Evolutionary conservation across 768 basidiomycete genomes (phyloP), one percentile per base, ranked within the genome.

Genomic region (Mrakia frigida): DNA sequence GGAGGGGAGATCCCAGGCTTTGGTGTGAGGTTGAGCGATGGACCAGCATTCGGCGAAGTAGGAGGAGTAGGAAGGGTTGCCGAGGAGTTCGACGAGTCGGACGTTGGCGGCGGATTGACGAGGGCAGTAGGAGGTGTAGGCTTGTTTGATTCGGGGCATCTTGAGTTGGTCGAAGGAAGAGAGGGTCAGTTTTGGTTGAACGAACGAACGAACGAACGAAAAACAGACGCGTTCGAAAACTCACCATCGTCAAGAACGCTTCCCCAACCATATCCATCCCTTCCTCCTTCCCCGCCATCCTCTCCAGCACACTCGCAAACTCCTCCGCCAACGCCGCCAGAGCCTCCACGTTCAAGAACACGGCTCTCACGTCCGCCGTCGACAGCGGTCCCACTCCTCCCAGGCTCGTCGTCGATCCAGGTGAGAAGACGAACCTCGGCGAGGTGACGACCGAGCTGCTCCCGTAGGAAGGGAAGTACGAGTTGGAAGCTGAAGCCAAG

Each of bases 1-100:
- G 11, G 83, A 83, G 16, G 81, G 82, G 43, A 84, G 82, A 74
- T 84, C 83, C 84, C 84, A 84, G 18, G 83, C 81, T 71, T 83
- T 81, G 6, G 84, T 84, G 71, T 80, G 80, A 6, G 81, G 78
- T 78, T 83, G 82, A 69, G 82, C 79, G n/a, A 78, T 74, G 11
- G 74, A 35, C 84, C 84, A 84, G 72, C 81, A 81, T 21, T 83
- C 82, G n/a, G 81, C 76, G n/a, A 84, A 79, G 74, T 80, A 80
- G 11, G 79, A 67, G 13, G 79, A 69, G 41, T 82, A 81, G 13
- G 67, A 76, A 18, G 79, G 76, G 70, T 83, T 82, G 14, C 77
- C 46, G 74, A 81, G 80, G 7, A 84, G 77, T 63, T 83, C 82
- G 18, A 79, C 43, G 4, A 83, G 79, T 1, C 82, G 81, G 6